Evolutionary conservation across 176 grass and related monocot genomes (phyloP).

Genomic region (Poa annua): DNA sequence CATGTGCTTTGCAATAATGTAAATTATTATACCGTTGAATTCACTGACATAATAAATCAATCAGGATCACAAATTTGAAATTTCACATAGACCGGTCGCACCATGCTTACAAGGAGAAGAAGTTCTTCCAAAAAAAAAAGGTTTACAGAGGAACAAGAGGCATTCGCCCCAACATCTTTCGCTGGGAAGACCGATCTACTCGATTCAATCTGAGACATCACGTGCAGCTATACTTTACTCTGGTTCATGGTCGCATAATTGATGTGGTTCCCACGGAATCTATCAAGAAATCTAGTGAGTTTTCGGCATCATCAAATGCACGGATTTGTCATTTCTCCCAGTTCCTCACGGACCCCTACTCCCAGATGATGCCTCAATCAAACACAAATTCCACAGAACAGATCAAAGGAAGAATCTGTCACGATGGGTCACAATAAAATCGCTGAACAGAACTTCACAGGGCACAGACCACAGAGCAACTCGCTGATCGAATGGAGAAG

Average conservation of each 20-base stretch:
- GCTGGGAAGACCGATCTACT: background rate
- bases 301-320: background rate
- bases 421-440: background rate
- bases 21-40: conserved; percentile 1
- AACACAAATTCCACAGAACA: background rate
- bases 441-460: background rate
- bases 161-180: background rate
- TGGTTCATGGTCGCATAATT: background rate
- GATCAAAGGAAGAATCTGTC: background rate
- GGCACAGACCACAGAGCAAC: background rate
- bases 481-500: background rate
- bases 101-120: background rate
- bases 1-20: background rate
- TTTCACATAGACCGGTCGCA: background rate
- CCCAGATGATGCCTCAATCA: background rate
- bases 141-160: background rate
- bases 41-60: background rate
- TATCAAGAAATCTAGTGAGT: background rate
- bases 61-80: background rate
- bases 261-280: background rate
- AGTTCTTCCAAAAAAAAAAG: too few species aligned
- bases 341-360: background rate
- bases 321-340: background rate
- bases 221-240: background rate
- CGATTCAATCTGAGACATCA: background rate